Conservation (phyloP, 2,329 filamentous ascomycete species). For the Davidsoniella australis region DNA sequence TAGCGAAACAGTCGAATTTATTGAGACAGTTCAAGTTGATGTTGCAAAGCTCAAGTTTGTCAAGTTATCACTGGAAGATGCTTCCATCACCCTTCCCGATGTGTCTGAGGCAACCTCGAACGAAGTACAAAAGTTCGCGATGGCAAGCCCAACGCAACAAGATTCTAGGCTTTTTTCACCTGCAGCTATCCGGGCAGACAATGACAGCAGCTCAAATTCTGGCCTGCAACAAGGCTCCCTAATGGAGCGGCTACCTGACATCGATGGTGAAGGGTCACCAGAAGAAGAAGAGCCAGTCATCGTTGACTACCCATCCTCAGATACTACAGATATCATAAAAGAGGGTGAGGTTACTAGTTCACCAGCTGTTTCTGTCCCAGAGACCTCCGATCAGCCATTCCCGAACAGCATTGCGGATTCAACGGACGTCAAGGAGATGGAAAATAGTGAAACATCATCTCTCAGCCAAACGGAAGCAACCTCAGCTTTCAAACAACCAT, state of each 20-base stretch:
- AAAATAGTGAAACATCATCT: too few relatives aligned
- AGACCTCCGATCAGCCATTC: not conserved
- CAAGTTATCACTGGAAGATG: conserved; percentile 43
- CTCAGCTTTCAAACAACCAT: too few relatives aligned
- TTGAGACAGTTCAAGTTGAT: conserved; percentile 39
- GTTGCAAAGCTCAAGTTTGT: conserved; percentile 49
- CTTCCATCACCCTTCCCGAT: conserved; percentile 20
- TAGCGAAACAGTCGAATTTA: conserved; percentile 30
- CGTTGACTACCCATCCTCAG: conserved; percentile 2
- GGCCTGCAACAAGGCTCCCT: too few relatives aligned
- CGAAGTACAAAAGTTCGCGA: too few relatives aligned
- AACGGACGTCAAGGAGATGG: too few relatives aligned
- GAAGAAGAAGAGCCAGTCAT: conserved; percentile 4
- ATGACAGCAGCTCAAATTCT: too few relatives aligned
- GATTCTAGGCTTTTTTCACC: too few relatives aligned
- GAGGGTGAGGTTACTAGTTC: too few relatives aligned
- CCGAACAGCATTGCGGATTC: too few relatives aligned
- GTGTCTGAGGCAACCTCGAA: not conserved
- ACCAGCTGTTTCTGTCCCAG: not conserved
- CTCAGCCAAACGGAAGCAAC: too few relatives aligned
- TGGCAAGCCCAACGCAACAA: too few relatives aligned
- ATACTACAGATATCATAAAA: not conserved
- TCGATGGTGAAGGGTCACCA: not conserved
- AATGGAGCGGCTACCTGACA: not conserved
- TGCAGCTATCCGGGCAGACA: too few relatives aligned